Evolutionary conservation across 495 filamentous ascomycete genomes (phyloP).

Genomic region (Wilcoxina mikolae): DNA sequence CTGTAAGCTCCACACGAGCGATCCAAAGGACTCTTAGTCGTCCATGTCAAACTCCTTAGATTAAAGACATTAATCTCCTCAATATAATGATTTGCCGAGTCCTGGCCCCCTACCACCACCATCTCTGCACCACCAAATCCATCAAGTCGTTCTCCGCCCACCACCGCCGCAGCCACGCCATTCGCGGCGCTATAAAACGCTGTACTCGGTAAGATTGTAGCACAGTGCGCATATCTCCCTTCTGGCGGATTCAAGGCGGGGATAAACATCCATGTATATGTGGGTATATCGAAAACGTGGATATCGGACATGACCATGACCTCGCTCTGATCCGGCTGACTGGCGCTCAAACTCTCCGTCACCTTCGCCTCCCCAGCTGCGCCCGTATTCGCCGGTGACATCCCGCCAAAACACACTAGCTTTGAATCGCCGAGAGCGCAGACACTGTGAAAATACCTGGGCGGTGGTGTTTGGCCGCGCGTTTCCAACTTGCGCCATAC

Average conservation of each 20-base stretch:
- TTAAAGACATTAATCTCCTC: constrained; percentile 98
- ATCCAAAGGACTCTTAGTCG: constrained; percentile 64
- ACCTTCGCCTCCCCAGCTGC: background rate
- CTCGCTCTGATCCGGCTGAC: constrained; percentile 39
- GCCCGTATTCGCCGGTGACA: constrained; percentile 53
- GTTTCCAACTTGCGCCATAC: constrained; percentile 87
- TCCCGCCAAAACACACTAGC: constrained; percentile 92
- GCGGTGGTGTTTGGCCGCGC: constrained; percentile 68
- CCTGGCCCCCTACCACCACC: constrained; percentile 92
- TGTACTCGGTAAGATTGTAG: constrained; percentile 77
- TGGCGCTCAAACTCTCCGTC: background rate
- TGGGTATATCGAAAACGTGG: constrained; percentile 83
- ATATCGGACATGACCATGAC: constrained; percentile 97
- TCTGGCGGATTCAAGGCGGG: constrained; percentile 66
- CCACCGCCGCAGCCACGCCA: constrained; percentile 15
- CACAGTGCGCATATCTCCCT: constrained; percentile 92
- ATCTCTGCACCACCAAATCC: constrained; percentile 89
- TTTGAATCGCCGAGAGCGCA: constrained; percentile 89
- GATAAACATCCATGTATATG: constrained; percentile 72
- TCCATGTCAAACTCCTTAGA: constrained; percentile 89
- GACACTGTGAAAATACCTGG: constrained; percentile 92
- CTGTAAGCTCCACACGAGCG: constrained; percentile 91
- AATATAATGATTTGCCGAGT: constrained; percentile 95
- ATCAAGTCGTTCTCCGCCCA: constrained; percentile 61
- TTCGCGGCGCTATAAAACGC: constrained; percentile 59